Percentiles rank a stretch among this genome's conserved stretches.
These are phyloP conservation scores for Nidularia sp. DNA, from an alignment of 768 basidiomycete genomes.

Conservation along the genomic window DNA sequence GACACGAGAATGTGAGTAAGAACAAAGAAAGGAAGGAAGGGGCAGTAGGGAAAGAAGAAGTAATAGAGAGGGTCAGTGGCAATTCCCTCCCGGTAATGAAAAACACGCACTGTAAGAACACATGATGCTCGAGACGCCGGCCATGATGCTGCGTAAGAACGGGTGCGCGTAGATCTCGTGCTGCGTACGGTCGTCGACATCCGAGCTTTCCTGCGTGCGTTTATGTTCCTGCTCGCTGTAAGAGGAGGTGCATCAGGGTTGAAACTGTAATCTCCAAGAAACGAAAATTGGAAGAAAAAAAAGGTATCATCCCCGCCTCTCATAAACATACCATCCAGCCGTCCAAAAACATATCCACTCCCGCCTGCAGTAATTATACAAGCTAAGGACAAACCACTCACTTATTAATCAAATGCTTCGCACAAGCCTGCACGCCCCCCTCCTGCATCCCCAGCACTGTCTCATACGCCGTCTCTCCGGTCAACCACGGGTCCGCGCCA, in stretches of 20 bases:
- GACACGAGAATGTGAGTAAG: too few relatives aligned
- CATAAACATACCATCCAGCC: too few relatives aligned
- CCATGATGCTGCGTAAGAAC: constrained; percentile 68
- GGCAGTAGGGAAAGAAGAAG: too few relatives aligned
- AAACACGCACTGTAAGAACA: constrained; percentile 64
- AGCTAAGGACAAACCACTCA: constrained; percentile 26
- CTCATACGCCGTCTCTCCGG: constrained; percentile 74
- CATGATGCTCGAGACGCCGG: constrained; percentile 72
- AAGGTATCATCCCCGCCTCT: neutral
- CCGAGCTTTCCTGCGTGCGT: constrained; percentile 51
- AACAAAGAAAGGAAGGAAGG: too few relatives aligned
- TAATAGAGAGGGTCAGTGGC: neutral
- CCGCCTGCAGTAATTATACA: too few relatives aligned
- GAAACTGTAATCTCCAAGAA: neutral
- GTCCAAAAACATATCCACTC: too few relatives aligned
- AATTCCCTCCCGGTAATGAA: neutral
- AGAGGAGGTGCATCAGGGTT: neutral
- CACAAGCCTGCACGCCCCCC: constrained; percentile 80
- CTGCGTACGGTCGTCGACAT: constrained; percentile 77
- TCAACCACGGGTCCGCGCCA: constrained; percentile 83
- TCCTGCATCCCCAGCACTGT: constrained; percentile 81
- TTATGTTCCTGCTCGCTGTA: constrained; percentile 66
- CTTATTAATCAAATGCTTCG: constrained; percentile 82
- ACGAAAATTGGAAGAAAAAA: neutral
- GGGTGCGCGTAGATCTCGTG: constrained; percentile 74